Base-by-base conservation (phyloP, 2,329 filamentous ascomycete species). In the Verticillium albo-atrum region DNA sequence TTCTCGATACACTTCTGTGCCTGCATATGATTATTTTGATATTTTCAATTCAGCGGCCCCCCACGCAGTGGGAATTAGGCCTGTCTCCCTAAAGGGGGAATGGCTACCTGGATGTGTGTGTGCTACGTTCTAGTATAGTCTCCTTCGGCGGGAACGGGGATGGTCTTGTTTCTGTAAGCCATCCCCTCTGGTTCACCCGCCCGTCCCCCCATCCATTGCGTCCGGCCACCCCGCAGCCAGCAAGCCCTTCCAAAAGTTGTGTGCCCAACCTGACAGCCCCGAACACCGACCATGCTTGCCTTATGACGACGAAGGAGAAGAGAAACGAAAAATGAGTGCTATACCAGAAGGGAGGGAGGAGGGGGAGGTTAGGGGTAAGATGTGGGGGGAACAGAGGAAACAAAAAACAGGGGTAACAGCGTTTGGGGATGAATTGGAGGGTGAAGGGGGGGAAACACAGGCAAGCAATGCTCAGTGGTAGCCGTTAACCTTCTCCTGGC, bases 401-500 rank as follows among this genome's bases (percentile, higher is more conserved):
- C 9, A 47, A 20, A 10, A 42, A 17, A 20, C 9, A 42, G 14
- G 17, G n/a, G 35, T 20, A 37, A 37, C 14, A 20, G 35, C 6
- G 35, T 32, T 14, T 9, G 15, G n/a, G n/a, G 25, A 52, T 10
- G 32, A 27, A 17, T 47, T 4, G 12, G 20, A 37, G 17, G 34
- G 54, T 17, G 34, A 12, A 26, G 35, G n/a, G 25, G 26, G 7
- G 57, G 30, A 1, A 50, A 30, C 27, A 4, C 14, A 50, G 4
- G n/a, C n/a, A n/a, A n/a, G n/a, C n/a, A 10, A 25, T 30, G 26
- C 15, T 34, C 54, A 70, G 53, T 68, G 66, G 14, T 60, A 58
- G 26, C 76, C 76, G 47, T 79, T 78, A 26, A 68, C 58, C 61
- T 74, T 73, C 37, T 68, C 66, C 61, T 71, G 74, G 15, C 67